Evolutionary conservation across 352 stramenopile species (phyloP).

Genomic region (Phytopythium helicoides): DNA sequence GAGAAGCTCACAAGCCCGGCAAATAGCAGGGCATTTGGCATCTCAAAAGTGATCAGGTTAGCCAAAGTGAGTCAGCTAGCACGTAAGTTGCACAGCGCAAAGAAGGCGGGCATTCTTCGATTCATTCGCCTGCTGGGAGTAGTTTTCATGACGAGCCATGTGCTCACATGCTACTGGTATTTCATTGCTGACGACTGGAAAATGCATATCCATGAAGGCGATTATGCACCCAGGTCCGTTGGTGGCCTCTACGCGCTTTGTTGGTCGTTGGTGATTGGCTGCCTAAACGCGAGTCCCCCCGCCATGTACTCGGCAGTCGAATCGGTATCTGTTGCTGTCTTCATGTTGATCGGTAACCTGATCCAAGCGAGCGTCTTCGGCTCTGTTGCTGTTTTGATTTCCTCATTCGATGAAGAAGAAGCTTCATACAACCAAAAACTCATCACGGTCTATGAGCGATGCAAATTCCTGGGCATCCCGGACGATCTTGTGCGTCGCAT

Average conservation of each 20-base stretch:
- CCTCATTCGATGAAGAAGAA: constrained; percentile 67
- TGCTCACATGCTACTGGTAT: constrained; percentile 62
- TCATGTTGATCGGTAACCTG: constrained; percentile 72
- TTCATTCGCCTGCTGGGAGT: constrained; percentile 49
- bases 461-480: constrained; percentile 61
- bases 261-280: constrained; percentile 60
- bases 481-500: constrained; percentile 50
- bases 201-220: constrained; percentile 25
- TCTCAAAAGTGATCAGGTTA: constrained; percentile 66
- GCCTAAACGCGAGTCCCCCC: constrained; percentile 59
- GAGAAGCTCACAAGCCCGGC: constrained; percentile 31
- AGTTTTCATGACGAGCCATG: constrained; percentile 54
- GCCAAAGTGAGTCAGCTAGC: constrained; percentile 66
- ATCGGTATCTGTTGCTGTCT: constrained; percentile 54
- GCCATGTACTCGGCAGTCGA: constrained; percentile 47
- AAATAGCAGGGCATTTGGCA: constrained; percentile 50
- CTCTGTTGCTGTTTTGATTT: constrained; percentile 59
- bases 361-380: constrained; percentile 71
- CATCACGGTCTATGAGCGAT: constrained; percentile 59
- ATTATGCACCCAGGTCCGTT: constrained; percentile 19
- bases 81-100: constrained; percentile 49
- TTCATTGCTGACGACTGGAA: constrained; percentile 50
- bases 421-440: constrained; percentile 71
- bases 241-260: constrained; percentile 40
- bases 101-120: constrained; percentile 62